Percentiles rank a stretch among this genome's conserved stretches.
phyloP scores from a whole-genome alignment of 139 green algal genomes.

The Tetradesmus lagerheimii region DNA sequence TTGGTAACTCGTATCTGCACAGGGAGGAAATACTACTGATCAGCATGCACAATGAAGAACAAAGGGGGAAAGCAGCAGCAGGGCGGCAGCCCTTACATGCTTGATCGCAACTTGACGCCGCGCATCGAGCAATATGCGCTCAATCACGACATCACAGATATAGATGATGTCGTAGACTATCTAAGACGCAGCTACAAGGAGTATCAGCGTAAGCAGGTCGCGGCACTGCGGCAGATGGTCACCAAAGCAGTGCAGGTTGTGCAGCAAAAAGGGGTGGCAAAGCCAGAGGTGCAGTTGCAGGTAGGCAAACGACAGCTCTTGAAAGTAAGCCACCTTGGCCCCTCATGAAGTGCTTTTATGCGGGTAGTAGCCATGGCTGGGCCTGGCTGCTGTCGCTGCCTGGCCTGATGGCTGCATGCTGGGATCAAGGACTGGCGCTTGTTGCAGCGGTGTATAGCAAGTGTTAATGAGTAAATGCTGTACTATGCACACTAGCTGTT shows the following conservation, averaged over 20 bases:
- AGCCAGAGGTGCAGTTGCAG: slow-evolving; percentile 68
- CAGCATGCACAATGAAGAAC: background rate
- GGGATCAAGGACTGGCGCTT: no score
- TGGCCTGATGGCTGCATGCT: no score
- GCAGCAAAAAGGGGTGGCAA: slow-evolving; percentile 38
- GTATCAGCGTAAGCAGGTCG: slow-evolving; percentile 74
- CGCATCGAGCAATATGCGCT: slow-evolving; percentile 74
- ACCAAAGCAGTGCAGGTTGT: slow-evolving; percentile 48
- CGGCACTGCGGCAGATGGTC: slow-evolving; percentile 67
- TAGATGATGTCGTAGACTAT: slow-evolving; percentile 70
- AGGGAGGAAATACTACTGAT: background rate
- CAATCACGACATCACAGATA: slow-evolving; percentile 73
- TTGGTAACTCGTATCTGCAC: background rate
- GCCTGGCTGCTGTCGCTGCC: no score
- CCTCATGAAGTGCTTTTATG: background rate
- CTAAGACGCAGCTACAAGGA: slow-evolving; percentile 73
- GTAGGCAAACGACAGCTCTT: slow-evolving; percentile 17
- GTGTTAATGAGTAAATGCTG: no score
- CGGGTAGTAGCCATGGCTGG: no score
- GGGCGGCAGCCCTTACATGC: slow-evolving; percentile 9
- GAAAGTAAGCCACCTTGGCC: no score
- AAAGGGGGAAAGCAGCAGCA: slow-evolving; percentile 1
- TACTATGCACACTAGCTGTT: no score
- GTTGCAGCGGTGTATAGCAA: no score
- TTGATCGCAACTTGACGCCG: slow-evolving; percentile 72